Evolutionary conservation across 108 stramenopile species (phyloP).

Genomic region (Pseudonitzschia delicatissima): DNA sequence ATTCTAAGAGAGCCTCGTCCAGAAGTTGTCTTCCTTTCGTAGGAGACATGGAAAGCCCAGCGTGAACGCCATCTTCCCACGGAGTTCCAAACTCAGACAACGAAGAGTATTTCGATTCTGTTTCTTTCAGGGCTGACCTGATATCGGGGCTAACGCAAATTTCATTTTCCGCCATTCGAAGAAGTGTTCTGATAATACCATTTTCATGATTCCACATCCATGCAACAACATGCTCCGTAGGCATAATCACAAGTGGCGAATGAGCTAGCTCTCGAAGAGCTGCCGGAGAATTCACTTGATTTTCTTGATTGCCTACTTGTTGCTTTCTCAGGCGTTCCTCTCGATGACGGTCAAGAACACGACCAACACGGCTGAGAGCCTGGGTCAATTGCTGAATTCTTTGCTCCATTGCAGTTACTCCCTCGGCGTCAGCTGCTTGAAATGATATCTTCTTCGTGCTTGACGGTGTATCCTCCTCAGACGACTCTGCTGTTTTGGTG

Average conservation of each 20-base stretch:
- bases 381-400: conserved; percentile 85
- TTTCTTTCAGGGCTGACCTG: conserved; percentile 26
- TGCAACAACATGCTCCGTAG: conserved; percentile 67
- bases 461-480: background rate
- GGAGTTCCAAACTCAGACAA: conserved; percentile 36
- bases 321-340: conserved; percentile 33
- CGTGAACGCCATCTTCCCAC: conserved; percentile 12
- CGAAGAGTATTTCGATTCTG: conserved; percentile 33
- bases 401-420: conserved; percentile 84
- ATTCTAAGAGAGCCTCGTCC: conserved; percentile 53
- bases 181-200: conserved; percentile 54
- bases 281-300: conserved; percentile 12
- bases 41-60: conserved; percentile 29
- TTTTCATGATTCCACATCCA: conserved; percentile 75
- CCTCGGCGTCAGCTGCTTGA: conserved; percentile 82
- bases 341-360: conserved; percentile 83
- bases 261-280: conserved; percentile 50
- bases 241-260: conserved; percentile 67
- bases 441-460: conserved; percentile 46
- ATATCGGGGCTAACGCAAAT: conserved; percentile 48
- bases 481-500: background rate
- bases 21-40: conserved; percentile 48
- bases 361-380: conserved; percentile 73
- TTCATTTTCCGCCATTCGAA: conserved; percentile 32
- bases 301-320: conserved; percentile 8